Evolutionary conservation across 495 filamentous ascomycete genomes (phyloP).

Genomic region (Jackrogersella minutella): DNA sequence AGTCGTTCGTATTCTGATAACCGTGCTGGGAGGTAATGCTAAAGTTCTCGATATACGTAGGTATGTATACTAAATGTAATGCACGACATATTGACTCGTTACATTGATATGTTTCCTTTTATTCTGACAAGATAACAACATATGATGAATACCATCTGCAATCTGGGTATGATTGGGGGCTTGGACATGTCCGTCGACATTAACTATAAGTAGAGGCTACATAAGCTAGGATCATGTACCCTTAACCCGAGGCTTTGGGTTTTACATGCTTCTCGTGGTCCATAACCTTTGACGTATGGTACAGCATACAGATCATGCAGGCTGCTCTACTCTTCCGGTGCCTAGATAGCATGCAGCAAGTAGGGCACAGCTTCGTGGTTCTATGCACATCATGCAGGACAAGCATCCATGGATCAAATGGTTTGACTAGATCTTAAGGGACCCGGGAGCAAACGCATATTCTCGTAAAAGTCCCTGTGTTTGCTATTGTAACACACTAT

Average conservation of each 20-base stretch:
- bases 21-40: too few relatives aligned
- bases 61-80: too few relatives aligned
- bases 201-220: background rate
- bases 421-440: too few relatives aligned
- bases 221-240: background rate
- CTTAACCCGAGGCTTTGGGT: background rate
- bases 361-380: background rate
- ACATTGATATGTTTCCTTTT: too few relatives aligned
- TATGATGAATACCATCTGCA: too few relatives aligned
- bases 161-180: slow-evolving; percentile 4
- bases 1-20: too few relatives aligned
- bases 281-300: background rate
- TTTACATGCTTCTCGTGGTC: background rate
- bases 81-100: too few relatives aligned
- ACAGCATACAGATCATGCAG: slow-evolving; percentile 1
- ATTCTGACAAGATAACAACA: background rate
- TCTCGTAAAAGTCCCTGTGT: too few relatives aligned
- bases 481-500: background rate
- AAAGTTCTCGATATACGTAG: too few relatives aligned
- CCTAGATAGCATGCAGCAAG: background rate
- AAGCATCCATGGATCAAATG: background rate
- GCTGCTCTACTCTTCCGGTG: background rate
- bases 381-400: background rate
- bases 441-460: too few relatives aligned
- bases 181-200: background rate